Base-by-base conservation (phyloP, 768 basidiomycete species). In the Exidia glandulosa region DNA sequence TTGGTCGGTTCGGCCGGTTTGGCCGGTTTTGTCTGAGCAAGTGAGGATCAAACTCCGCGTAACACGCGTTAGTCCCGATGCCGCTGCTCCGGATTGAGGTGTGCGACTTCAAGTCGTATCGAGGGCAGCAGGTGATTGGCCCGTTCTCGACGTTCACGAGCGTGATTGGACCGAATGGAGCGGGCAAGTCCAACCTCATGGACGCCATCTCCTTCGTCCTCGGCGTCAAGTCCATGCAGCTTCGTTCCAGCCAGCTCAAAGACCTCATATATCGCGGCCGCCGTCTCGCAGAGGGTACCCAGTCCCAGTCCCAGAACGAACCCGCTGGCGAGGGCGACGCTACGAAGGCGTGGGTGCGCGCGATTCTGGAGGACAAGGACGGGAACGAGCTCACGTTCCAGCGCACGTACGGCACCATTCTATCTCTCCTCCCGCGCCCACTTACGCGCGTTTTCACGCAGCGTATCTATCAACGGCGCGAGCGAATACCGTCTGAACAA, bases 161-260 rank as follows among this genome's bases (percentile, higher is more conserved):
- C 12, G 81, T 97, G 59, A 97, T 99, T 66, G 96, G 96, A 25
- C 95, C 96, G 34, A 98, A 99, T 86, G 95, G 96, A 60, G 93
- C 95, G 1, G 96, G 96, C 61, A 98, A 99, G 70, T 95, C 93
- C 10, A 99, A 99, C 71, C 83, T 98, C 59, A 98, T 98, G 96
- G 96, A 99, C 70, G 96, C 96, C 57, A 97, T 99, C 64, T 98
- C 96, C 3, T 98, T 99, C 70, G 96, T 98, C 9, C 85, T 99
- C 5, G 96, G 96, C 32, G 88, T 98, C 31, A 93, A 94, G 76
- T 94, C 90, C 62, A 88, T 86, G 2, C 92, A 96, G 63, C 79
- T 99, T 33, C 82, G 95, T 52, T 93, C 90, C 68, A 91, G 90
- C 50, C 94, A 97, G 66, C 77, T 98, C 29, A 94, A 91, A 67